Evolutionary conservation across 1,284 basidiomycete genomes (phyloP).

Genomic region (Trichosporon sp.): DNA sequence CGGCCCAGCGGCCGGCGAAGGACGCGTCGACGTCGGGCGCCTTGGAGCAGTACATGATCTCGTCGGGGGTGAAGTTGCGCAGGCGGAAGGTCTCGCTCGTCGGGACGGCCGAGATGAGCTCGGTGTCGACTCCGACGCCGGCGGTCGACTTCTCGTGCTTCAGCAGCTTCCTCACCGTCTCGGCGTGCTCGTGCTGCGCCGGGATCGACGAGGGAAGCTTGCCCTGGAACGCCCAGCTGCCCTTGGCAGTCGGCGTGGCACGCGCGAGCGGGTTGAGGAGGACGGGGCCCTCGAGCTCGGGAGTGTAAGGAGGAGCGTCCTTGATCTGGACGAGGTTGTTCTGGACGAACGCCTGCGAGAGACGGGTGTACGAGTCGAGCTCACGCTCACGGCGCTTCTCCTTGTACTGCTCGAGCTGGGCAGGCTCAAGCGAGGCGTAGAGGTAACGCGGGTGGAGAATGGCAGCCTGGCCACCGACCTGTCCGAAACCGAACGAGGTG

Average conservation of each 20-base stretch:
- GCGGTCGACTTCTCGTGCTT: conserved; percentile 46
- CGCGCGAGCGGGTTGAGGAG: conserved; percentile 92
- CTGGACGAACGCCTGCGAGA: conserved; percentile 91
- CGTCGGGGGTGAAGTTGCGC: conserved; percentile 90
- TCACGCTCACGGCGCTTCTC: conserved; percentile 69
- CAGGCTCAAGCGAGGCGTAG: conserved; percentile 76
- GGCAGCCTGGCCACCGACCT: conserved; percentile 91
- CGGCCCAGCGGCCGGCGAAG: conserved; percentile 94
- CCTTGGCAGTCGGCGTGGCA: conserved; percentile 79
- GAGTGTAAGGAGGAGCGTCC: conserved; percentile 85
- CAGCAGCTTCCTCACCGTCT: conserved; percentile 62
- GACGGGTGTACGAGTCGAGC: conserved; percentile 81
- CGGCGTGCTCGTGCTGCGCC: conserved; percentile 69
- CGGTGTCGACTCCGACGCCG: conserved; percentile 59
- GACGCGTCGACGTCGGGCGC: conserved; percentile 87
- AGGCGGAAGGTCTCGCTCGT: conserved; percentile 85
- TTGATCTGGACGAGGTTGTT: conserved; percentile 95
- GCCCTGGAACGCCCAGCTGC: conserved; percentile 76
- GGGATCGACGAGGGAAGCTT: conserved; percentile 65
- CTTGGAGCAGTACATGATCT: conserved; percentile 81
- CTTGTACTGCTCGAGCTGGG: conserved; percentile 75
- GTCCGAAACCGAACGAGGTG: conserved; percentile 99
- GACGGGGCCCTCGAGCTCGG: conserved; percentile 83
- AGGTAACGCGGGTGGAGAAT: conserved; percentile 90
- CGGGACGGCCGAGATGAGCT: conserved; percentile 90